Evolutionary conservation across 2,329 filamentous ascomycete genomes (phyloP).

Genomic region (Pestalotiopsis sp.): DNA sequence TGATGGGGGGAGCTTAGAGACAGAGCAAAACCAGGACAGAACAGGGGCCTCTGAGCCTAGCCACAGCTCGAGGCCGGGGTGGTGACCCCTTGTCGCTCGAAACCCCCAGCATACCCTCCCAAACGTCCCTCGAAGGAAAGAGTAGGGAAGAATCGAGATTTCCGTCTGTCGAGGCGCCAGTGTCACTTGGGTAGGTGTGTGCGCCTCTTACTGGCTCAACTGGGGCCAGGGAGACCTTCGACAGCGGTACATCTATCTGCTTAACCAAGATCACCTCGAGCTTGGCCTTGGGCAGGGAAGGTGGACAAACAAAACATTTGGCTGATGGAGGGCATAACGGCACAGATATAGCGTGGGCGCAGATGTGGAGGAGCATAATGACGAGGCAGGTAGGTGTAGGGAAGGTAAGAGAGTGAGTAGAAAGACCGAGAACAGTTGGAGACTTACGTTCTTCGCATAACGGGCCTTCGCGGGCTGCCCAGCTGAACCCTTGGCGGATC

Average conservation of each 20-base stretch:
- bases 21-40: neutral
- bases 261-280: neutral
- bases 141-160: constrained; percentile 1
- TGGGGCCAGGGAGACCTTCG: neutral
- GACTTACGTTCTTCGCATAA: constrained; percentile 94
- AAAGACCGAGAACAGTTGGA: constrained; percentile 2
- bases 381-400: constrained; percentile 1
- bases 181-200: constrained; percentile 5
- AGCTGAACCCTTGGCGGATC: constrained; percentile 94
- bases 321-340: constrained; percentile 4
- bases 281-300: neutral
- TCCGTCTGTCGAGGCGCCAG: neutral
- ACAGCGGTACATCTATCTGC: neutral
- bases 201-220: neutral
- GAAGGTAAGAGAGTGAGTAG: neutral
- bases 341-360: neutral
- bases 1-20: neutral
- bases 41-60: neutral
- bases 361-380: neutral
- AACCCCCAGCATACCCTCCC: constrained; percentile 3
- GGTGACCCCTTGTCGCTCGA: neutral
- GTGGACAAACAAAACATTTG: neutral
- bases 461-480: constrained; percentile 93
- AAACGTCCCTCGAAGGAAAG: neutral
- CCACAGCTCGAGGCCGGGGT: neutral